Conservation (phyloP, 192 early-diverging fungal genomes). For the Umbelopsis sp. region DNA sequence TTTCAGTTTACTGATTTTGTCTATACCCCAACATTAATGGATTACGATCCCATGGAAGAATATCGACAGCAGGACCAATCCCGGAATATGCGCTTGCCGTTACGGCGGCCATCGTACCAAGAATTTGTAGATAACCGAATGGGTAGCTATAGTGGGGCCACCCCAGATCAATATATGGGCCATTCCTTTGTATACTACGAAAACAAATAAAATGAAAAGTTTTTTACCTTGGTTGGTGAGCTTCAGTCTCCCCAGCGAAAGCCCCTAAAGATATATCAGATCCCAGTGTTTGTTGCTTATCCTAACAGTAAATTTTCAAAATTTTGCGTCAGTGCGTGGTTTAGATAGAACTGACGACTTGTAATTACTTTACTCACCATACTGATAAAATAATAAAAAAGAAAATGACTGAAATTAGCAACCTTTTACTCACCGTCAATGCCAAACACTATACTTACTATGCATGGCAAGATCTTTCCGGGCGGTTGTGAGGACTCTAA, state of each 20-base stretch:
- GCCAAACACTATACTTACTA: too few species aligned
- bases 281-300: too few species aligned
- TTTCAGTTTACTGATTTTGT: slow-evolving; percentile 24
- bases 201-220: background rate
- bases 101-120: slow-evolving; percentile 2
- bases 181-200: background rate
- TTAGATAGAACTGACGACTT: too few species aligned
- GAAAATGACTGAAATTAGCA: too few species aligned
- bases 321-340: too few species aligned
- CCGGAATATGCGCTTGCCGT: background rate
- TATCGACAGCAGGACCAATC: slow-evolving; percentile 15
- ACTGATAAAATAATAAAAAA: too few species aligned
- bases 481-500: too few species aligned
- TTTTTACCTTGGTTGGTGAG: background rate
- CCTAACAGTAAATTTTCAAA: too few species aligned
- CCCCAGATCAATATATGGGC: slow-evolving; percentile 15
- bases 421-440: too few species aligned
- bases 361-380: too few species aligned
- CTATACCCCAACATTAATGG: slow-evolving; percentile 23
- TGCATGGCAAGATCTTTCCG: too few species aligned
- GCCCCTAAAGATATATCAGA: too few species aligned
- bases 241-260: background rate
- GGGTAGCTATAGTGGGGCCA: background rate
- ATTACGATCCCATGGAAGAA: background rate
- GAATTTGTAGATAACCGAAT: slow-evolving; percentile 19